These are phyloP conservation scores for Psilocybe azurescens DNA, from an alignment of 768 basidiomycete species.

Conservation along the genomic window DNA sequence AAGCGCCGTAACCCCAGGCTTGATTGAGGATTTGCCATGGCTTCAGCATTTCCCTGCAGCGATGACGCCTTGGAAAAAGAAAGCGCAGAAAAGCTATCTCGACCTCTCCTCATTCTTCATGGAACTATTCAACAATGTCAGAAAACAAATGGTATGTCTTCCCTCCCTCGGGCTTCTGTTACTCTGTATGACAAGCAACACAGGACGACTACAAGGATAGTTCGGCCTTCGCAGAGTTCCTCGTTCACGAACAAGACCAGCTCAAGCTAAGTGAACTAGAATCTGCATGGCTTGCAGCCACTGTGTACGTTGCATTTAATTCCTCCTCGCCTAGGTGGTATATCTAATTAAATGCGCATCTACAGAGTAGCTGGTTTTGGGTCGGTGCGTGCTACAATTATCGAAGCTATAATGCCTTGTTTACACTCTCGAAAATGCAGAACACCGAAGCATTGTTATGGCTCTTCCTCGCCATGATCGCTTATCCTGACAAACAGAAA, in stretches of 20 bases:
- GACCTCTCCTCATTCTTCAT: conserved; percentile 16
- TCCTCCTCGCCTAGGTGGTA: background rate
- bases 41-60: conserved; percentile 33
- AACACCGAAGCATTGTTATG: background rate
- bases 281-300: conserved; percentile 18
- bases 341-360: too few relatives aligned
- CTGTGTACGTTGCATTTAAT: conserved; percentile 16
- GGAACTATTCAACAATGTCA: conserved; percentile 4
- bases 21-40: conserved; percentile 40
- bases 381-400: too few relatives aligned
- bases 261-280: conserved; percentile 17
- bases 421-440: too few relatives aligned
- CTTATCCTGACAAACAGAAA: background rate
- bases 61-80: conserved; percentile 28
- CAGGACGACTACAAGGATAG: background rate
- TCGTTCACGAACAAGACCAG: conserved; percentile 12
- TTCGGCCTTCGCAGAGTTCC: conserved; percentile 2
- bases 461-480: background rate
- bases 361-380: too few relatives aligned
- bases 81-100: conserved; percentile 16
- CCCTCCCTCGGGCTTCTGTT: too few relatives aligned
- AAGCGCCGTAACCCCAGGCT: conserved; percentile 36
- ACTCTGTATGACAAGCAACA: too few relatives aligned
- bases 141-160: too few relatives aligned
- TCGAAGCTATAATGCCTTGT: too few relatives aligned